Percentiles rank a stretch among this genome's conserved stretches.
Conservation (phyloP, 768 basidiomycete genomes). For the Tricholoma matsutake region DNA sequence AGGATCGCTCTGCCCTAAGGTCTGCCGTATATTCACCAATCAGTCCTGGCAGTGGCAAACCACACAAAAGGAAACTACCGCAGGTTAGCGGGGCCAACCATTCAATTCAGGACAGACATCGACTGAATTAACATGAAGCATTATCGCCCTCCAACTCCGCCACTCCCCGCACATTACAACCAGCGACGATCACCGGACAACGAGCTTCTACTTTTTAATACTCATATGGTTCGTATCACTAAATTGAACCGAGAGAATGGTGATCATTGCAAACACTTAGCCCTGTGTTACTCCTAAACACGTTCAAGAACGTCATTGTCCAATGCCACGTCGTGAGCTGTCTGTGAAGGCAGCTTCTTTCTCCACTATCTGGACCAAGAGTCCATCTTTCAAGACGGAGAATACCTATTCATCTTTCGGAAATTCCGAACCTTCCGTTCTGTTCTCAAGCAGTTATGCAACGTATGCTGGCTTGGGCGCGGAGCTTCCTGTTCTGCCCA, state of each 20-base stretch:
- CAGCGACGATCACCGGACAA: constrained; percentile 28
- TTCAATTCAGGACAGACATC: neutral
- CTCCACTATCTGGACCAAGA: constrained; percentile 22
- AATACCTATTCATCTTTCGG: constrained; percentile 32
- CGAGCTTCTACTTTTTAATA: constrained; percentile 6
- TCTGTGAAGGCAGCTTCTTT: constrained; percentile 12
- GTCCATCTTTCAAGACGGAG: constrained; percentile 35
- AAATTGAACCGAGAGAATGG: neutral
- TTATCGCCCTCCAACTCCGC: constrained; percentile 61
- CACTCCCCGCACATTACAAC: constrained; percentile 36
- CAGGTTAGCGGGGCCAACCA: constrained; percentile 15
- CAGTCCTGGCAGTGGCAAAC: constrained; percentile 9
- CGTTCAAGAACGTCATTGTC: neutral
- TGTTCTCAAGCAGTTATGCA: constrained; percentile 27
- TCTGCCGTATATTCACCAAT: constrained; percentile 4
- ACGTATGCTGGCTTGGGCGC: constrained; percentile 16
- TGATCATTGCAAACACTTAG: constrained; percentile 4
- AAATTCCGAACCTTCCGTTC: constrained; percentile 23
- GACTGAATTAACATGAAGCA: constrained; percentile 27
- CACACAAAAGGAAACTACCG: constrained; percentile 19
- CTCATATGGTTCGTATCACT: constrained; percentile 3
- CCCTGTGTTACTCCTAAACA: constrained; percentile 3
- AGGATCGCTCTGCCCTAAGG: neutral
- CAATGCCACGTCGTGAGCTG: constrained; percentile 3
- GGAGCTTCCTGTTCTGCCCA: constrained; percentile 23